Percentiles rank a stretch among this genome's conserved stretches.
These are phyloP conservation scores for Pseudonitzschia multistriata DNA, from an alignment of 108 stramenopile genomes.

Conservation along the genomic window DNA sequence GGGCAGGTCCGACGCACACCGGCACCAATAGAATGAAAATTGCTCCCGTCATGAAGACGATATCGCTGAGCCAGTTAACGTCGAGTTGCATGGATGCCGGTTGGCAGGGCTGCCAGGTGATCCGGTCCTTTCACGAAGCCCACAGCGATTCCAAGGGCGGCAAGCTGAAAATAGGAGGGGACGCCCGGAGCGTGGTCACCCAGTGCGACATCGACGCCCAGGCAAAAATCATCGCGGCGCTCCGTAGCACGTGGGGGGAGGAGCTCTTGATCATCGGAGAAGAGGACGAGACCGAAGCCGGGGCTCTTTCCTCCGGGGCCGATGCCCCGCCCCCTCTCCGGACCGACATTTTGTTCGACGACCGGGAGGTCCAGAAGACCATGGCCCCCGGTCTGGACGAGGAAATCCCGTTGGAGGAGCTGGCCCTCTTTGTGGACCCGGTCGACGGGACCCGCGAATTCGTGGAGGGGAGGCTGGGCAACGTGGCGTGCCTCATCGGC, in stretches of 20 bases:
- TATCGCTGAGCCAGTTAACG: constrained; percentile 50
- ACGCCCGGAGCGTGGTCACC: constrained; percentile 53
- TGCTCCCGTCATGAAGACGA: constrained; percentile 27
- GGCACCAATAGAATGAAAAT: background rate
- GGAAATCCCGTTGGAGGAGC: constrained; percentile 32
- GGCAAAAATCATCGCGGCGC: constrained; percentile 35
- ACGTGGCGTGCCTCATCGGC: constrained; percentile 76
- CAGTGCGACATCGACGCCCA: constrained; percentile 57
- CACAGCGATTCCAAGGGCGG: constrained; percentile 13
- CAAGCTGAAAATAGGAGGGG: constrained; percentile 47
- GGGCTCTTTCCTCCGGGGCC: background rate
- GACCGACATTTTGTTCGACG: constrained; percentile 1
- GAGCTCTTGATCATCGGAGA: constrained; percentile 47
- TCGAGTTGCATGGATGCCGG: constrained; percentile 70
- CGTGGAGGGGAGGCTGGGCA: constrained; percentile 74
- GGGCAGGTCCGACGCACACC: background rate
- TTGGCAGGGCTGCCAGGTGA: constrained; percentile 63
- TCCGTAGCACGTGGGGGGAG: constrained; percentile 36
- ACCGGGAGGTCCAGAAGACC: background rate
- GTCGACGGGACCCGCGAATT: constrained; percentile 85
- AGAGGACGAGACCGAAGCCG: constrained; percentile 38
- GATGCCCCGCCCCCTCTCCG: background rate
- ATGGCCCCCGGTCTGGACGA: constrained; percentile 17
- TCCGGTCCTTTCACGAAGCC: constrained; percentile 36
- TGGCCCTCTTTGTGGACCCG: constrained; percentile 75